phyloP scores from a whole-genome alignment of 139 green algal species.

The Chlamydomonas schloesseri region DNA sequence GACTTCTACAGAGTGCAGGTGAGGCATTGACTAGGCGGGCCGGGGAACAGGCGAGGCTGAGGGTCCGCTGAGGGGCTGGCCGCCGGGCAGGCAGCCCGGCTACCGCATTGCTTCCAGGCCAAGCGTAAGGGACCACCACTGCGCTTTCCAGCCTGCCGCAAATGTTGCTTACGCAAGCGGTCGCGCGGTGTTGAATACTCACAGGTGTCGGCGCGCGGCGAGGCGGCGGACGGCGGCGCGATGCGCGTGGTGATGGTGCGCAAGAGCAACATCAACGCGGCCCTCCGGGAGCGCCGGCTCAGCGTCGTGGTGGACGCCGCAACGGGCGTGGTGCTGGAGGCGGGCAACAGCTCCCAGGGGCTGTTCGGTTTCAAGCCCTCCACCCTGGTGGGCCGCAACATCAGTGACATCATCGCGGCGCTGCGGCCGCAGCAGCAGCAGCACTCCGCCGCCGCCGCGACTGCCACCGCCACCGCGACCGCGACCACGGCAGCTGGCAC shows the following conservation, averaged over 20 bases:
- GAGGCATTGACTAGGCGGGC: too few species aligned
- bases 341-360: neutral
- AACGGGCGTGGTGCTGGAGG: conserved; percentile 26
- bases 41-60: too few species aligned
- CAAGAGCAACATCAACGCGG: neutral
- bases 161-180: too few species aligned
- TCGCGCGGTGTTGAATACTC: too few species aligned
- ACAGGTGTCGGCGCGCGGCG: conserved; percentile 5
- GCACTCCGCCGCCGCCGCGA: too few species aligned
- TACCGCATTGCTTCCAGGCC: too few species aligned
- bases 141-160: too few species aligned
- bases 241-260: conserved; percentile 13
- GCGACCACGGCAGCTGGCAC: too few species aligned
- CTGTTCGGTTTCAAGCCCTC: conserved; percentile 57
- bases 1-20: conserved; percentile 34
- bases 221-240: neutral
- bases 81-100: too few species aligned
- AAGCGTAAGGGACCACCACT: too few species aligned
- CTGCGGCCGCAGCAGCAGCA: neutral
- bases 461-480: neutral
- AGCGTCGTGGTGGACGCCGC: conserved; percentile 22
- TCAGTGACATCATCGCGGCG: conserved; percentile 22
- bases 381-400: conserved; percentile 41
- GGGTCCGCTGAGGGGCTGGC: too few species aligned
- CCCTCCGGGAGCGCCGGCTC: conserved; percentile 21